phyloP scores from a whole-genome alignment of 2,329 filamentous ascomycete genomes.

The Rhinocladiella similis region DNA sequence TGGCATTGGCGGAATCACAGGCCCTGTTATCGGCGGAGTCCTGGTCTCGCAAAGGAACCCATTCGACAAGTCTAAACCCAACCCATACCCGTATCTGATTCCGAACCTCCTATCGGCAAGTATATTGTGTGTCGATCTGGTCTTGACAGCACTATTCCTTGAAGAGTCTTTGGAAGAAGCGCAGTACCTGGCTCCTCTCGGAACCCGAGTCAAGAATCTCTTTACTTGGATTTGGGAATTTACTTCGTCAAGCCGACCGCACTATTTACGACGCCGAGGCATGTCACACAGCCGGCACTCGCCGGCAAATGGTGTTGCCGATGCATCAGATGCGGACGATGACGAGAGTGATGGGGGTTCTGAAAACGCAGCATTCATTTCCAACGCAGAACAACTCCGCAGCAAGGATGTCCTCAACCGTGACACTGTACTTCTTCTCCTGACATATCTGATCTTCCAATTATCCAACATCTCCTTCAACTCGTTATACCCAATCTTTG shows the following conservation, averaged over 20 bases:
- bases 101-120: slow-evolving; percentile 79
- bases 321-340: slow-evolving; percentile 23
- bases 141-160: slow-evolving; percentile 75
- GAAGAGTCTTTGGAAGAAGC: slow-evolving; percentile 80
- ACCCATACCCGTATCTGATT: slow-evolving; percentile 75
- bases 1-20: slow-evolving; percentile 88
- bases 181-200: slow-evolving; percentile 60
- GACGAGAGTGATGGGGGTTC: slow-evolving; percentile 40
- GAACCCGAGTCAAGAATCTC: slow-evolving; percentile 58
- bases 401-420: slow-evolving; percentile 68
- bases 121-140: slow-evolving; percentile 70
- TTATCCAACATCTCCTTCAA: slow-evolving; percentile 94
- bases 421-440: slow-evolving; percentile 77
- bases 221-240: slow-evolving; percentile 73
- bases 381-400: slow-evolving; percentile 49
- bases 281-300: slow-evolving; percentile 10
- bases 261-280: slow-evolving; percentile 51
- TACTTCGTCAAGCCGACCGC: slow-evolving; percentile 58
- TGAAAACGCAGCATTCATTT: slow-evolving; percentile 38
- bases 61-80: slow-evolving; percentile 50
- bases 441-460: slow-evolving; percentile 90
- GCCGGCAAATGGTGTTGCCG: slow-evolving; percentile 7
- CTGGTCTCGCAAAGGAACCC: slow-evolving; percentile 67
- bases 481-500: slow-evolving; percentile 91
- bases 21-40: slow-evolving; percentile 85